A percentile compares a stretch with the other conserved stretches of the same genome.
These are phyloP conservation scores for Pseudoneurospora amorphoporcata DNA, from an alignment of 495 filamentous ascomycete genomes.

Conservation along the genomic window DNA sequence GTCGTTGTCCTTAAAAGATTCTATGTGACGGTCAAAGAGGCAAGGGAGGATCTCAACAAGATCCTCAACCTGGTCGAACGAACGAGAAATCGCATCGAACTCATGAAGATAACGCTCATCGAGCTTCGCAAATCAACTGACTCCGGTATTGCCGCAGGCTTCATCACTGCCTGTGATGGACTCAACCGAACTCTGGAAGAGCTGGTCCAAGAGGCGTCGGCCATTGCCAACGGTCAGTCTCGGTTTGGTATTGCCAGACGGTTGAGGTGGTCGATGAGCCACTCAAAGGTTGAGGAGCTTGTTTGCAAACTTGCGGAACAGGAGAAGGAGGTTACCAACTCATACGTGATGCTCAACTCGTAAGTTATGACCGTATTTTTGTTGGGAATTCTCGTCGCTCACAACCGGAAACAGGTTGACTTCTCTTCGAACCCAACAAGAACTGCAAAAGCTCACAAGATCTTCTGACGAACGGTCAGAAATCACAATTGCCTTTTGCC, in stretches of 20 bases:
- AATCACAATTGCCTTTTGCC: background rate
- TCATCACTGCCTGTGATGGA: background rate
- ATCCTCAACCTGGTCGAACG: background rate
- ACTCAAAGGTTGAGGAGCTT: background rate
- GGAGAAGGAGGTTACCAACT: background rate
- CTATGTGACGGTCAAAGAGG: background rate
- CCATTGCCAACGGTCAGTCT: background rate
- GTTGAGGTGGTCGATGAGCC: background rate
- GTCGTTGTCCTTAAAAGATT: background rate
- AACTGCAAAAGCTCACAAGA: background rate
- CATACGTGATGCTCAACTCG: background rate
- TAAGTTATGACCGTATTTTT: background rate
- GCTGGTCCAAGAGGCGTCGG: background rate
- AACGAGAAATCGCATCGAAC: background rate
- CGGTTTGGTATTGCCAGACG: background rate
- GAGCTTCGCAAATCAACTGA: background rate
- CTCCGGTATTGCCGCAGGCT: background rate
- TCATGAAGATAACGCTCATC: background rate
- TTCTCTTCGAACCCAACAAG: background rate
- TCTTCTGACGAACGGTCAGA: background rate
- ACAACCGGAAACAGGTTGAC: background rate
- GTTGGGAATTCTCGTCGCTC: background rate
- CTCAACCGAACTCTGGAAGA: background rate
- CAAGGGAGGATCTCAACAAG: background rate
- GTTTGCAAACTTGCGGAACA: background rate